Percentiles rank a stretch among this genome's conserved stretches.
Evolutionary conservation across 805 yeast genomes (phyloP).

Genomic region (Ogataea ramenticola): DNA sequence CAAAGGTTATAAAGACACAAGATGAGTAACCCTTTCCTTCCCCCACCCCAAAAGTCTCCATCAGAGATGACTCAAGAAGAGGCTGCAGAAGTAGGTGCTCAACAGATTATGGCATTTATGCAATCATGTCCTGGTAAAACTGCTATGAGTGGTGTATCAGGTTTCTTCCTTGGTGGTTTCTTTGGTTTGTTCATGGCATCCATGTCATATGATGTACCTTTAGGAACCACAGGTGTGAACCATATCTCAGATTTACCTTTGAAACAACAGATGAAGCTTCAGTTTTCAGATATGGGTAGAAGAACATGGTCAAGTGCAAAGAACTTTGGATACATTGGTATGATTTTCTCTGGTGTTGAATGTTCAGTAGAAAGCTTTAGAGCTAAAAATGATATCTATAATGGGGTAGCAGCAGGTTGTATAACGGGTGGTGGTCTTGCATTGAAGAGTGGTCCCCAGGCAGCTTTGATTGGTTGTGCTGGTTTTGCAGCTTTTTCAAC

Average conservation of each 20-base stretch:
- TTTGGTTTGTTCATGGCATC: constrained; percentile 93
- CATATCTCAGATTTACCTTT: constrained; percentile 80
- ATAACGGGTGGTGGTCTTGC: constrained; percentile 96
- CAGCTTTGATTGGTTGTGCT: constrained; percentile 87
- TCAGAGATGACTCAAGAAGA: constrained; percentile 83
- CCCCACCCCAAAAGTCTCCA: constrained; percentile 41
- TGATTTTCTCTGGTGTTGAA: constrained; percentile 87
- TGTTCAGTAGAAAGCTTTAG: constrained; percentile 80
- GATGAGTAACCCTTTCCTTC: constrained; percentile 21
- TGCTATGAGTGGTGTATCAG: constrained; percentile 85
- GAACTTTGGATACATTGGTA: constrained; percentile 89
- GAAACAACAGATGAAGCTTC: constrained; percentile 86
- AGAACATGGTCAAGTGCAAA: constrained; percentile 86
- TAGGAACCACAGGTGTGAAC: constrained; percentile 39
- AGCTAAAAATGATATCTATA: constrained; percentile 87
- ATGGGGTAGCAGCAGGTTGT: constrained; percentile 92
- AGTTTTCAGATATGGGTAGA: constrained; percentile 86
- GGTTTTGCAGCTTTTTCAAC: constrained; percentile 96
- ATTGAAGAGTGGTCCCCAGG: constrained; percentile 87
- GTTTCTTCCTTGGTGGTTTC: constrained; percentile 91
- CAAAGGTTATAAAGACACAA: neutral
- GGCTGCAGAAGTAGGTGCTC: constrained; percentile 87
- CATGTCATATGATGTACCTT: constrained; percentile 79
- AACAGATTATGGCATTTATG: constrained; percentile 76
- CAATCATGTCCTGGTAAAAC: constrained; percentile 94